A percentile compares a stretch with the other conserved stretches of the same genome.
These are phyloP conservation scores for Sarocladium oryzae DNA, from an alignment of 2,329 filamentous ascomycete species.

Conservation along the genomic window DNA sequence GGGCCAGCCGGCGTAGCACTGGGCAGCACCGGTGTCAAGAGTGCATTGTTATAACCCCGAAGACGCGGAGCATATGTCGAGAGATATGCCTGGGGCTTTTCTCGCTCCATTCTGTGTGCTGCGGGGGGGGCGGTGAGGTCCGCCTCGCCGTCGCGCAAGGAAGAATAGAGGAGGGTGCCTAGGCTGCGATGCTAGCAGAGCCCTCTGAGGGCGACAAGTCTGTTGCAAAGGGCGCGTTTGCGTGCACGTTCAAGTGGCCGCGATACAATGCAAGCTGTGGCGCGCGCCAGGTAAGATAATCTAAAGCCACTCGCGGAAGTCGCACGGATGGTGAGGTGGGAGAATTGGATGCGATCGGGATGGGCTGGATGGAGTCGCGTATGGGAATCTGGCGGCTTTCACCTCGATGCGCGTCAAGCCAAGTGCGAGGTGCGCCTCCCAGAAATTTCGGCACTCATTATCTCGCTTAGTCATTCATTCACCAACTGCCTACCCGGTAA, in stretches of 20 bases:
- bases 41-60: conserved; percentile 84
- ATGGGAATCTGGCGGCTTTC: conserved; percentile 8
- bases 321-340: background rate
- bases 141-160: conserved; percentile 24
- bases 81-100: conserved; percentile 74
- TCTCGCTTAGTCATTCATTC: background rate
- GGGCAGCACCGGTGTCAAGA: conserved; percentile 78
- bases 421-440: conserved; percentile 2
- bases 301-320: background rate
- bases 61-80: conserved; percentile 88
- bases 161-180: too few relatives aligned
- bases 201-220: too few relatives aligned
- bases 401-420: conserved; percentile 9
- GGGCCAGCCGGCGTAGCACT: conserved; percentile 58
- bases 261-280: background rate
- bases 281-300: background rate
- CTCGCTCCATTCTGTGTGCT: conserved; percentile 40
- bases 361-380: conserved; percentile 4
- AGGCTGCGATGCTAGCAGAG: too few relatives aligned
- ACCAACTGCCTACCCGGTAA: background rate
- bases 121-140: conserved; percentile 16
- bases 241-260: background rate
- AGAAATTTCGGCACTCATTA: conserved; percentile 5
- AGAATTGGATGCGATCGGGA: conserved; percentile 7
- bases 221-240: conserved; percentile 5